Conservation (phyloP, 176 grass and related monocot genomes). For the Oryza officinalis region DNA sequence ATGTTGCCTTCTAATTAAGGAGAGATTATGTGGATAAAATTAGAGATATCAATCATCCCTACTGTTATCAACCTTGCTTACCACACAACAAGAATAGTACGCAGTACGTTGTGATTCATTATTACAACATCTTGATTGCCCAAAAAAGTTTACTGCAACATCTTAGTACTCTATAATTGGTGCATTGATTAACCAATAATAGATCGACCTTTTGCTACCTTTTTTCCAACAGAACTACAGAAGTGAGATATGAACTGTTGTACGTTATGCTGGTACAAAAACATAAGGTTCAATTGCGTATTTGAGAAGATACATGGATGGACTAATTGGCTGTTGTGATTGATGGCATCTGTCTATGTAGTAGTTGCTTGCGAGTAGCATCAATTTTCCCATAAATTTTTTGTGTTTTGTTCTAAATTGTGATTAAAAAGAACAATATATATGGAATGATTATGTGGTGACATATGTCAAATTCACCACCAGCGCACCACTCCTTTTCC, state of each 20-base stretch:
- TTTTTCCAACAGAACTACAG: neutral
- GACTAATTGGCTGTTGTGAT: neutral
- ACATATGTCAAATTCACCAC: neutral
- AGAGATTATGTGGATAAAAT: too few relatives aligned
- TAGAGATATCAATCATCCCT: too few relatives aligned
- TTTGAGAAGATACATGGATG: neutral
- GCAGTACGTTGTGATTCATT: neutral
- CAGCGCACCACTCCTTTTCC: neutral
- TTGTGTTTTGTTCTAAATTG: neutral
- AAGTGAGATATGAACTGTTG: neutral
- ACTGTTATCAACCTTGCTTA: too few relatives aligned
- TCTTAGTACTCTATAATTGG: neutral
- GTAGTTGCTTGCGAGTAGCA: neutral
- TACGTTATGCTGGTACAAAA: slow-evolving; percentile 6
- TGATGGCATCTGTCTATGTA: neutral
- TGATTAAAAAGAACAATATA: too few relatives aligned
- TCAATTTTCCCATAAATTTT: neutral
- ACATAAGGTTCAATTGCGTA: neutral
- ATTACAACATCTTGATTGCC: neutral
- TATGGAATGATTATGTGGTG: neutral
- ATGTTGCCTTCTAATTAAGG: too few relatives aligned
- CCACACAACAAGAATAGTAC: too few relatives aligned
- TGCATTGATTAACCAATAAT: slow-evolving; percentile 1
- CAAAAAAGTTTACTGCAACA: neutral
- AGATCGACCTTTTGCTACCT: neutral